These are phyloP conservation scores for Bertia moriformis DNA, from an alignment of 2,329 filamentous ascomycete genomes.

Conservation along the genomic window DNA sequence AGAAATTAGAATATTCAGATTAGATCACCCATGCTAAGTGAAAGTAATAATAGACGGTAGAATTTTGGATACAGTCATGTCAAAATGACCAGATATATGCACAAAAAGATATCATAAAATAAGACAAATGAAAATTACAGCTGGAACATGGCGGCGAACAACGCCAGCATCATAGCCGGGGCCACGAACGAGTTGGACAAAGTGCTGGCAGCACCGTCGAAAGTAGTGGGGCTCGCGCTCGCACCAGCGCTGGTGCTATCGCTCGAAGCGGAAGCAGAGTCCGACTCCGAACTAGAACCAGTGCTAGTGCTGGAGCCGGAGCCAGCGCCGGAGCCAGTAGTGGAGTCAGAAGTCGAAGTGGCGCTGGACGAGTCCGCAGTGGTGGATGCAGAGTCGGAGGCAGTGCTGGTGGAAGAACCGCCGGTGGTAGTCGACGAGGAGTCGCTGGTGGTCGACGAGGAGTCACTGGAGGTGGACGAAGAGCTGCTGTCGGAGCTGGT, in stretches of 20 bases:
- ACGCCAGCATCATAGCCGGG: not conserved
- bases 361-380: not conserved
- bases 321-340: not conserved
- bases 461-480: not conserved
- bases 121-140: too few relatives aligned
- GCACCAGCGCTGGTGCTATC: not conserved
- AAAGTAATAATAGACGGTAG: too few relatives aligned
- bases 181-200: not conserved
- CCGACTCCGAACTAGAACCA: not conserved
- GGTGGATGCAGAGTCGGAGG: not conserved
- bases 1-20: too few relatives aligned
- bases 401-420: not conserved
- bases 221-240: not conserved
- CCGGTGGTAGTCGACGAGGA: not conserved
- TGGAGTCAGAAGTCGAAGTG: not conserved
- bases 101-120: too few relatives aligned
- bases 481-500: not conserved
- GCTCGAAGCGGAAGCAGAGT: not conserved
- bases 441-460: not conserved
- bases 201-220: not conserved
- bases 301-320: not conserved
- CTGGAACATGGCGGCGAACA: not conserved
- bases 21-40: too few relatives aligned
- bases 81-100: too few relatives aligned
- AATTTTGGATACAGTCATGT: too few relatives aligned